Evolutionary conservation across 805 yeast genomes (phyloP), one percentile per base, ranked within the genome.

Genomic region (Suhomyces tanzawaensis): DNA sequence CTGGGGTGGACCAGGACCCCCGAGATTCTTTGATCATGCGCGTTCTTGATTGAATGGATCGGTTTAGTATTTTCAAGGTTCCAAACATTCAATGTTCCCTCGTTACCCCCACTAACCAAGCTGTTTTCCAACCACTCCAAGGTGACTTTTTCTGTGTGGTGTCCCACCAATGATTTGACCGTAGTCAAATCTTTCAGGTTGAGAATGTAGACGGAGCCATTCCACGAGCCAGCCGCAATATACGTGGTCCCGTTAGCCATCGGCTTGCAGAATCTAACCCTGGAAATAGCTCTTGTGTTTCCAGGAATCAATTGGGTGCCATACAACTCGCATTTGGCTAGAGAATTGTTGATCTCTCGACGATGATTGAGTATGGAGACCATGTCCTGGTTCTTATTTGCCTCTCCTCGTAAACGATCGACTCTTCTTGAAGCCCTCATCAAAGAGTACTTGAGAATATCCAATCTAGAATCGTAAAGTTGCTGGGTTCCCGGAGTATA

Each of bases 191-290:
- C 57, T 0, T 59, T 49, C 3, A 58, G 47, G 31, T 72, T 57
- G n/a, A 83, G 29, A 1, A 86, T 44, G 43, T 71, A 73, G 4
- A 87, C 48, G 19, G 70, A 69, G 3, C 97, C 97, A 44, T 81
- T 77, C 97, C 98, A 91, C 25, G 93, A 84, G 0, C 89, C 93
- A 11, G 79, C 67, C 0, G 87, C 83, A 3, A 85, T 58, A 2
- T 45, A 36, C 2, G 49, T 29, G 3, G 64, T 57, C 36, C 64
- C 53, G 16, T 13, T 17, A 14, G 17, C 7, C 17, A 6, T 14
- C 6, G 7, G 4, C 0, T 64, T 59, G 4, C 78, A 66, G 41
- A 76, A 67, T 5, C 76, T 49, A 1, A 81, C 76, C 2, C 68
- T 56, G 0, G 95, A 81, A 0, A 85, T 70, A 3, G 95, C 87